These are phyloP conservation scores for Aspergillus intermedius DNA, from an alignment of 2,329 filamentous ascomycete genomes.

Conservation along the genomic window DNA sequence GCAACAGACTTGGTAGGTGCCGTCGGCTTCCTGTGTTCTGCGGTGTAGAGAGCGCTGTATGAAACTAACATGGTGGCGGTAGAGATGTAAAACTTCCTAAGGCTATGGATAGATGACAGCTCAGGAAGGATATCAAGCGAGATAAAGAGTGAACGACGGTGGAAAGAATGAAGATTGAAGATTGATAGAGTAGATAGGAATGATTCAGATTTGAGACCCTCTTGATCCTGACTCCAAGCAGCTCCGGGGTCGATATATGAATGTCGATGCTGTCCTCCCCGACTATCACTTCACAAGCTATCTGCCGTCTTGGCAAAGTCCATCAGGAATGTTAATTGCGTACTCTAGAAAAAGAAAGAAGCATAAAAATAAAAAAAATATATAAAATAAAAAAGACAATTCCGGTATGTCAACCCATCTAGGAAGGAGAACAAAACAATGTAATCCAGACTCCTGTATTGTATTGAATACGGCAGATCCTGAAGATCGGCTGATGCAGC, in stretches of 20 bases:
- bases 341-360: neutral
- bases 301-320: neutral
- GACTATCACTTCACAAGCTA: neutral
- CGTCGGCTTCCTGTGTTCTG: conserved; percentile 2
- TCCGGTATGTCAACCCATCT: neutral
- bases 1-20: conserved; percentile 1
- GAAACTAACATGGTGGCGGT: conserved; percentile 5
- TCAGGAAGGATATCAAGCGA: neutral
- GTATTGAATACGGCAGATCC: neutral
- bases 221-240: too few relatives aligned
- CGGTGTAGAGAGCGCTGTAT: conserved; percentile 1
- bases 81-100: neutral
- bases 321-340: neutral
- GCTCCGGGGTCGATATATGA: neutral
- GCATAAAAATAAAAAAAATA: neutral
- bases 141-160: neutral
- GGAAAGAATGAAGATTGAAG: neutral
- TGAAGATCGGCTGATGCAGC: neutral
- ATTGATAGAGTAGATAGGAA: neutral
- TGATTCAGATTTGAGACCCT: too few relatives aligned
- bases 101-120: too few relatives aligned
- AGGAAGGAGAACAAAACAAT: neutral
- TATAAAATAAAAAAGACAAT: neutral
- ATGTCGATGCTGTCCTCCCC: neutral
- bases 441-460: neutral